phyloP scores from a whole-genome alignment of 331 rosid genomes.

The Saraca asoca region DNA sequence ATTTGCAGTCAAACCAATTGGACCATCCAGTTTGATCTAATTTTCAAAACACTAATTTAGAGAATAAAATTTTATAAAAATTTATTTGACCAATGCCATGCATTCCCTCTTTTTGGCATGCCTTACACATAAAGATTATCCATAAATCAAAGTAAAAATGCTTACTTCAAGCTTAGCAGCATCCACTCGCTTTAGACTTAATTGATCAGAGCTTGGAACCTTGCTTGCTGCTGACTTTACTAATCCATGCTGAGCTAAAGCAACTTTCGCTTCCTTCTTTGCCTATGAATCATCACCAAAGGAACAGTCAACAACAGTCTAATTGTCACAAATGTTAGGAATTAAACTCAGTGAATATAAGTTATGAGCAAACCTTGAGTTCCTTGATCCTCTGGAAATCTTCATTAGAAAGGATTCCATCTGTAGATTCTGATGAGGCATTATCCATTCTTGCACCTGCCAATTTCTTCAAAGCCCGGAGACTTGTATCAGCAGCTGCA shows the following conservation, averaged over 20 bases:
- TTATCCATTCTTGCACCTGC: constrained; percentile 41
- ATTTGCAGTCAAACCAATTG: no score
- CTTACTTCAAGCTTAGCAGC: constrained; percentile 79
- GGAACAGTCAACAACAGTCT: constrained; percentile 25
- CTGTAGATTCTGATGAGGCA: constrained; percentile 38
- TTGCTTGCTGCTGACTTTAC: constrained; percentile 44
- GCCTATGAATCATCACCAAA: constrained; percentile 49
- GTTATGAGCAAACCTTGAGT: constrained; percentile 52
- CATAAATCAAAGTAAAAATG: constrained; percentile 22
- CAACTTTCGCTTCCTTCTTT: constrained; percentile 57
- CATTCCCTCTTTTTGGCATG: constrained; percentile 12
- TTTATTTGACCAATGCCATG: not conserved
- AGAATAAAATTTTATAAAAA: not conserved
- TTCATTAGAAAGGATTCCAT: constrained; percentile 85
- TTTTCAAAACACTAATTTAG: no score
- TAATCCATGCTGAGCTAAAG: constrained; percentile 71
- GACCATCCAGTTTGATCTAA: no score
- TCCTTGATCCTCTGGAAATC: constrained; percentile 79
- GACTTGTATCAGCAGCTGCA: constrained; percentile 73
- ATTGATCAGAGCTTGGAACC: constrained; percentile 60
- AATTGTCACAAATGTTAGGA: constrained; percentile 18
- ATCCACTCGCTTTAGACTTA: constrained; percentile 70
- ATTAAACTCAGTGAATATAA: constrained; percentile 17
- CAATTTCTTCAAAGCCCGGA: constrained; percentile 74
- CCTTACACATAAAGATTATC: constrained; percentile 18